Percentiles rank a stretch among this genome's conserved stretches.
These are phyloP conservation scores for Rhododendron molle DNA, from an alignment of 148 eudicot species.

Conservation along the genomic window DNA sequence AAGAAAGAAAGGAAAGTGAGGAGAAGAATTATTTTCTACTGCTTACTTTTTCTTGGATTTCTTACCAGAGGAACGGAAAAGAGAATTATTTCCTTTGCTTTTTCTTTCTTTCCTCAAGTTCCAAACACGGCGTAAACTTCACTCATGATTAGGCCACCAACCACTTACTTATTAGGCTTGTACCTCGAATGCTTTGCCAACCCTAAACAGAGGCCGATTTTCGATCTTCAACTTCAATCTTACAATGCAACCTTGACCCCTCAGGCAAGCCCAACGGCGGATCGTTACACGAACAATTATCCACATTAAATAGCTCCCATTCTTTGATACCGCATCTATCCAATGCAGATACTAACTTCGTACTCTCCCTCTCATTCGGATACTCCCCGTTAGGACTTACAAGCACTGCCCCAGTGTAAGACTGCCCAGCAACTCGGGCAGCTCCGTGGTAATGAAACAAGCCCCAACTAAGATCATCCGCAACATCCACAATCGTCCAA, in stretches of 20 bases:
- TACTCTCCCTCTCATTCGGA: slow-evolving; percentile 42
- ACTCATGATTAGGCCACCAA: background rate
- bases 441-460: slow-evolving; percentile 98
- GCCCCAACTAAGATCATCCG: slow-evolving; percentile 91
- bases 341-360: slow-evolving; percentile 47
- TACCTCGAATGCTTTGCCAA: background rate
- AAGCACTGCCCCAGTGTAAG: slow-evolving; percentile 89
- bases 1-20: background rate
- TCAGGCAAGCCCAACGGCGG: slow-evolving; percentile 80
- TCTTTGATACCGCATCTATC: slow-evolving; percentile 74
- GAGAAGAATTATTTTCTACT: background rate
- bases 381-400: slow-evolving; percentile 75
- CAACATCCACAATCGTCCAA: slow-evolving; percentile 93
- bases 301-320: slow-evolving; percentile 84
- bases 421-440: slow-evolving; percentile 94
- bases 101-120: background rate
- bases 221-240: slow-evolving; percentile 27
- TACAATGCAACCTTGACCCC: slow-evolving; percentile 69
- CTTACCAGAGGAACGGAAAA: background rate
- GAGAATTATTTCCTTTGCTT: background rate
- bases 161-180: background rate
- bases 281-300: slow-evolving; percentile 71
- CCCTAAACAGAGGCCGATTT: slow-evolving; percentile 19
- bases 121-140: background rate
- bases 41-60: background rate